phyloP scores from a whole-genome alignment of 768 basidiomycete genomes.

The Melanogaster broomeanus region DNA sequence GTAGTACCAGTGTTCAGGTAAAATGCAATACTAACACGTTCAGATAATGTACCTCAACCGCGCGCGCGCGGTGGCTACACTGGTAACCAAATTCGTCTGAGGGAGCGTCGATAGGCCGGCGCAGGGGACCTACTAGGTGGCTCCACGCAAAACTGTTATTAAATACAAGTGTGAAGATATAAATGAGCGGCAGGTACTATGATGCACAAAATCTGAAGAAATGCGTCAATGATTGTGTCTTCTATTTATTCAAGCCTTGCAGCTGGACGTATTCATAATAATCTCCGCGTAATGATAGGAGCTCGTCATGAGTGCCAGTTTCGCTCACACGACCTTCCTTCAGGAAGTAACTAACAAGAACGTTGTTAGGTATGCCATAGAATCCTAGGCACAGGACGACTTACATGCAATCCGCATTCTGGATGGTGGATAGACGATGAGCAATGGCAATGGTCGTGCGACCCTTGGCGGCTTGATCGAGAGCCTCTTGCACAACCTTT shows the following conservation, averaged over 20 bases:
- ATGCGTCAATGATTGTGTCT: no score
- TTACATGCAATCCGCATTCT: conserved; percentile 88
- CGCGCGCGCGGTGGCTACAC: no score
- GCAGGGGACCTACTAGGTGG: no score
- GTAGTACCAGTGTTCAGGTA: no score
- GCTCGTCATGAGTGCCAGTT: conserved; percentile 85
- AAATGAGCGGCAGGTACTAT: no score
- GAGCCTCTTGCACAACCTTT: conserved; percentile 91
- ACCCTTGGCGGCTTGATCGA: conserved; percentile 90
- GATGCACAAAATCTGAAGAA: no score
- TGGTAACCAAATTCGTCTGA: no score
- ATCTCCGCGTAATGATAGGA: conserved; percentile 62
- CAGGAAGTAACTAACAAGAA: conserved; percentile 72
- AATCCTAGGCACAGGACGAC: conserved; percentile 22
- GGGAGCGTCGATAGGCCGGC: no score
- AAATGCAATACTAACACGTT: no score
- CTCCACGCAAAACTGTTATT: no score
- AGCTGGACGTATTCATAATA: conserved; percentile 90
- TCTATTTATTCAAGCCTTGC: conserved; percentile 62
- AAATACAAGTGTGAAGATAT: no score
- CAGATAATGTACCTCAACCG: no score
- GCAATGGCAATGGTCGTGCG: conserved; percentile 95
- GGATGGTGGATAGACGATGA: conserved; percentile 90
- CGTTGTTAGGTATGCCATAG: background rate
- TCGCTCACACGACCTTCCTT: conserved; percentile 86